A percentile compares a stretch with the other conserved stretches of the same genome.
These are phyloP conservation scores for Rhynchospora breviuscula DNA, from an alignment of 176 grass and related monocot genomes.

Conservation along the genomic window DNA sequence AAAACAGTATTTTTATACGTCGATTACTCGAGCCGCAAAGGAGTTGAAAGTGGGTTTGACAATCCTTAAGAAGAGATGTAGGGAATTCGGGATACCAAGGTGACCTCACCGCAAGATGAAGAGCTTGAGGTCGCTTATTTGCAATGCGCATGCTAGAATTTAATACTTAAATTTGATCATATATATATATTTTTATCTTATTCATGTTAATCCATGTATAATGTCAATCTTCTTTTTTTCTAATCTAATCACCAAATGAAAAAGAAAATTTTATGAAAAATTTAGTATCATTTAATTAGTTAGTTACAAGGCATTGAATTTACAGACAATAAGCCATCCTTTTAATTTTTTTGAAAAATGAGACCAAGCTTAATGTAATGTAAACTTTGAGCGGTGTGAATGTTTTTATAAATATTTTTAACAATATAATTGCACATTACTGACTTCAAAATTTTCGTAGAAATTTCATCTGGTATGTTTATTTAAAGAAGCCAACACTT, in stretches of 20 bases:
- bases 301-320: no score
- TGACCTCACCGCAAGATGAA: constrained; percentile 97
- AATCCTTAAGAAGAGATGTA: constrained; percentile 85
- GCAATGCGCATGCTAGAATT: constrained; percentile 56
- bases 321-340: no score
- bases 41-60: constrained; percentile 88
- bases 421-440: no score
- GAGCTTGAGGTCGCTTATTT: constrained; percentile 72
- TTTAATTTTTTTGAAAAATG: no score
- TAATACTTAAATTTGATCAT: neutral
- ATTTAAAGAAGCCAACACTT: no score
- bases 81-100: constrained; percentile 66
- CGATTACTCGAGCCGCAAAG: constrained; percentile 65
- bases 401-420: no score
- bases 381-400: no score
- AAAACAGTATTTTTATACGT: constrained; percentile 66
- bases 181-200: neutral
- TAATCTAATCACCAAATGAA: neutral
- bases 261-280: neutral
- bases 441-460: no score
- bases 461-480: no score
- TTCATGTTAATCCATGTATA: neutral
- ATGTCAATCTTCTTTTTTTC: neutral
- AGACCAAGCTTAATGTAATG: no score
- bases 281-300: neutral